Percentiles rank a stretch among this genome's conserved stretches.
Evolutionary conservation across 2,329 filamentous ascomycete genomes (phyloP).

Genomic region (Cordyceps militaris): DNA sequence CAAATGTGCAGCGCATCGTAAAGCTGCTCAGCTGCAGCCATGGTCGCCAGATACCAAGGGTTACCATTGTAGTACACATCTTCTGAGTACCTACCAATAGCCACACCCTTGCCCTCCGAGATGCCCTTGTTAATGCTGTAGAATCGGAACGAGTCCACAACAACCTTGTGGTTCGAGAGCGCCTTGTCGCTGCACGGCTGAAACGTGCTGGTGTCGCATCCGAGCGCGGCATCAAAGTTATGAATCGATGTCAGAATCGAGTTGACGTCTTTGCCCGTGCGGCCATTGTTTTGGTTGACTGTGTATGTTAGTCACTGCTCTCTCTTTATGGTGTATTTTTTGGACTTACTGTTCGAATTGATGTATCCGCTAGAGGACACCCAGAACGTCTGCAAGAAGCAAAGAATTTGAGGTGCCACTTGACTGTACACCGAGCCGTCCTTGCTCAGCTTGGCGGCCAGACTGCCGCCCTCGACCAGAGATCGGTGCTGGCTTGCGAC

Average conservation of each 20-base stretch:
- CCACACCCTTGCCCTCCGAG: conserved; percentile 49
- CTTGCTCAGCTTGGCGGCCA: conserved; percentile 58
- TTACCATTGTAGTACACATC: conserved; percentile 73
- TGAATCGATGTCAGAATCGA: conserved; percentile 60
- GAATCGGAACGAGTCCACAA: conserved; percentile 69
- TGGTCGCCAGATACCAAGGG: conserved; percentile 72
- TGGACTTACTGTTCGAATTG: conserved; percentile 53
- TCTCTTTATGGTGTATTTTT: too few species aligned
- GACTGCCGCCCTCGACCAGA: conserved; percentile 57
- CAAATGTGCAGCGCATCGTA: conserved; percentile 71
- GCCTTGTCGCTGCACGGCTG: conserved; percentile 67
- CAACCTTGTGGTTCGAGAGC: conserved; percentile 68
- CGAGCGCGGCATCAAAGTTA: conserved; percentile 59
- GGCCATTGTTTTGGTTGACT: conserved; percentile 52
- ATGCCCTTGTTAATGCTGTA: conserved; percentile 65
- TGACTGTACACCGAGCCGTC: conserved; percentile 53
- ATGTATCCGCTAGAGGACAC: conserved; percentile 50
- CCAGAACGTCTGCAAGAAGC: conserved; percentile 73
- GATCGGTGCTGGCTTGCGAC: conserved; percentile 61
- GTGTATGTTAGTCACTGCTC: background rate
- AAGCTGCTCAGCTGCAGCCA: conserved; percentile 72
- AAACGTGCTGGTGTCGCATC: conserved; percentile 65
- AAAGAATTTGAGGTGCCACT: conserved; percentile 63
- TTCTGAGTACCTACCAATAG: conserved; percentile 62
- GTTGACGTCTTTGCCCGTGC: conserved; percentile 66